Evolutionary conservation across 2,329 filamentous ascomycete species (phyloP), one percentile per base, ranked within the genome.

Genomic region (Sordariomycetes sp.): DNA sequence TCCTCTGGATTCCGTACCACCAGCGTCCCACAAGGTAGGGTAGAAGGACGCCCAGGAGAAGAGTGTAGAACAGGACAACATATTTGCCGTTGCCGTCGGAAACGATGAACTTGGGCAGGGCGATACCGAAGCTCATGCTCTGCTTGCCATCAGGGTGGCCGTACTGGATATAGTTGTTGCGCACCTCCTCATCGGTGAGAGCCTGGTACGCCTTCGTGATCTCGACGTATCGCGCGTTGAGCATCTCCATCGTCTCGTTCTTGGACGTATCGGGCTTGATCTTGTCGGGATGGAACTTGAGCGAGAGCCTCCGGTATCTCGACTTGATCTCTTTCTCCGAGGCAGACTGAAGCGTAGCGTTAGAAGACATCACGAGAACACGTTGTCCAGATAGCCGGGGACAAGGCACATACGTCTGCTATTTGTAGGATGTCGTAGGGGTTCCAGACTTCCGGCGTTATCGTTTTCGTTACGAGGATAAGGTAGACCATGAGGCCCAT

Each of bases 131-230:
- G 73, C 90, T 96, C 72, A 91, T 94, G 69, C 90, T 92, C 74
- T 99, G 94, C 79, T 96, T 97, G 68, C 94, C 94, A 69, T 99
- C 94, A 7, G 94, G 94, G 70, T 99, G 90, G 58, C 94, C 94
- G 66, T 87, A 99, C 70, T 95, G 88, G 56, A 96, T 85, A 72
- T 89, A 99, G 76, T 99, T 99, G 74, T 95, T 95, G 67, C 94
- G 88, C 60, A 97, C 81, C 50, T 97, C 94, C 73, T 99, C 95
- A 67, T 99, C 94, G 4, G 95, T 99, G 54, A 99, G 81, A 3
- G 94, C 87, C 73, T 99, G 96, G 80, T 96, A 99, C 7, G 94
- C 94, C 76, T 99, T 99, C 64, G 90, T 94, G 65, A 97, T 82
- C 67, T 97, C 91, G 58, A 97, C 90, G 74, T 94, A 99, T 69